phyloP scores from a whole-genome alignment of 2,329 filamentous ascomycete genomes.

The Endoconidiophora laricicola region DNA sequence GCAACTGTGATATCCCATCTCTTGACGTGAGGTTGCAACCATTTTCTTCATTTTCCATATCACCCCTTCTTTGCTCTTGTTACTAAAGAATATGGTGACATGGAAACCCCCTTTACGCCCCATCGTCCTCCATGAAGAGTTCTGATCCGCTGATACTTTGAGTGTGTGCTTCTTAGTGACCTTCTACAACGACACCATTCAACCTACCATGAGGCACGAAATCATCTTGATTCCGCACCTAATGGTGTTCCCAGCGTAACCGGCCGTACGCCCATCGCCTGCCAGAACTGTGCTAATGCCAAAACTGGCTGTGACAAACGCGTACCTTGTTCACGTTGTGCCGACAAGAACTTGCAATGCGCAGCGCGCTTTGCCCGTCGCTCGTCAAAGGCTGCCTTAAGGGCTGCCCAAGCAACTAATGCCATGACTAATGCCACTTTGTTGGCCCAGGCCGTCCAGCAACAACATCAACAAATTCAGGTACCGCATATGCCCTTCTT shows the following conservation, averaged over 20 bases:
- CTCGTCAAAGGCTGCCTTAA: constrained; percentile 30
- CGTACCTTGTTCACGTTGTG: constrained; percentile 23
- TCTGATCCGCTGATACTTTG: no score
- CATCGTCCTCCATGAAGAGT: no score
- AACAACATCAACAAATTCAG: background rate
- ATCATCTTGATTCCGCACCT: constrained; percentile 28
- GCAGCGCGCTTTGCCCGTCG: constrained; percentile 33
- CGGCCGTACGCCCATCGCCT: constrained; percentile 25
- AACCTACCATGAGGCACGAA: constrained; percentile 33
- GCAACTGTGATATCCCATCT: no score
- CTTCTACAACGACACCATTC: constrained; percentile 33
- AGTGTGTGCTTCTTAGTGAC: constrained; percentile 22
- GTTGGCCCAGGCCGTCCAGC: constrained; percentile 4
- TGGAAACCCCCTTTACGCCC: no score
- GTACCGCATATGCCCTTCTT: constrained; percentile 21
- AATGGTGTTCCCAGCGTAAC: constrained; percentile 27
- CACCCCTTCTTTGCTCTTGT: no score
- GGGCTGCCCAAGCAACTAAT: constrained; percentile 25
- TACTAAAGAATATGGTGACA: no score
- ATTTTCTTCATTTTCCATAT: no score
- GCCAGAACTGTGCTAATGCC: constrained; percentile 23
- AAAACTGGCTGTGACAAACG: constrained; percentile 26
- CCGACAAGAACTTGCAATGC: constrained; percentile 22
- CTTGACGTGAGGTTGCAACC: no score
- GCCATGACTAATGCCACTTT: constrained; percentile 9